Evolutionary conservation across 495 filamentous ascomycete genomes (phyloP), one percentile per base, ranked within the genome.

Genomic region (Aspergillus carlsbadensis): DNA sequence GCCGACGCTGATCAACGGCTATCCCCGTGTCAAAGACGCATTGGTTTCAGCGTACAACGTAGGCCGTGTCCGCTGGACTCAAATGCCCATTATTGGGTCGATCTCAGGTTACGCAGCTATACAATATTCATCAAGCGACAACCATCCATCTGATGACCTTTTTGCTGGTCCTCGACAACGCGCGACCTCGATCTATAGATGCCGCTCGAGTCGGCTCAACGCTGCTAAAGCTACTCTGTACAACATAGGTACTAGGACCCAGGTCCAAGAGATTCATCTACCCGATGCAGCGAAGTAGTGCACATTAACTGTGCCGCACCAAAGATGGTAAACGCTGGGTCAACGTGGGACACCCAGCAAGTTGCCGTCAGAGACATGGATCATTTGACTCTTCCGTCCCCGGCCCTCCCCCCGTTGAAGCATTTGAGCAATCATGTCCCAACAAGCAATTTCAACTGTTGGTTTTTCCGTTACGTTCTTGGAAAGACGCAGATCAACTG

Each of bases 231-330:
- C n/a, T n/a, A n/a, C n/a, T n/a, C n/a, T n/a, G n/a, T n/a, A n/a
- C n/a, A n/a, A n/a, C n/a, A n/a, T n/a, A n/a, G n/a, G n/a, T n/a
- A n/a, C n/a, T n/a, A n/a, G n/a, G n/a, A n/a, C n/a, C n/a, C n/a
- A n/a, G n/a, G n/a, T n/a, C n/a, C n/a, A n/a, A n/a, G n/a, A 29
- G 26, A 10, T 20, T 6, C 17, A 20, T 47, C 43, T 5, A 34
- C 44, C 44, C 18, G 44, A 35, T n/a, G 34, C 44, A 24, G 21
- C 42, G 22, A 26, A 26, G 48, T n/a, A 39, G 49, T 63, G 61
- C 41, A 63, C 22, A 31, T 35, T 43, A 48, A 48, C 62, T 59
- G 56, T 57, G 62, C 62, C 62, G 55, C 58, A 61, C 33, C 52
- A 49, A 29, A 48, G 43, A 34, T 3, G 45, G 57, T 37, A 59